Base-by-base conservation (phyloP, 1,139 yeast species). In the Geotrichum candidum region DNA sequence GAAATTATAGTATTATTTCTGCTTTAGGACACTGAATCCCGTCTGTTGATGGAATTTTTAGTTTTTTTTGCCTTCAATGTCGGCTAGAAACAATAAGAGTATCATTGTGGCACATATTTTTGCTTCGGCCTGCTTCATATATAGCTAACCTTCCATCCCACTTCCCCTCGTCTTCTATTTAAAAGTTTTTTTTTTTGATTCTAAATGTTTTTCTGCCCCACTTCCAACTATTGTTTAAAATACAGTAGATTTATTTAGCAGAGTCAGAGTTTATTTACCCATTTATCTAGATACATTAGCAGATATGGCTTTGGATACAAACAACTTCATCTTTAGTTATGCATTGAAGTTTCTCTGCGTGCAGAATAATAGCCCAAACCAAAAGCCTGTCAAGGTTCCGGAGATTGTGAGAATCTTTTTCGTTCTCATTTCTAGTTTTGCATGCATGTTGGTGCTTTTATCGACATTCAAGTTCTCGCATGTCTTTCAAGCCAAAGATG, bases 401-500 rank as follows among this genome's bases (percentile, higher is more conserved):
- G 62, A 62, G 25, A 60, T 63, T 55, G 61, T 63, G 9, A 60
- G 63, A 25, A 53, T 58, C 29, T 54, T 65, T 13, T 69, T 71
- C 62, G 68, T 72, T 15, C 65, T 74, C 7, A 56, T 74, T 1
- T 63, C 68, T 1, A 73, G 86, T 0, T 84, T 85, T 68, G 74
- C 78, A 18, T 87, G 87, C 0, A 76, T 86, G 38, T 74, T 83
- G 1, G 70, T 81, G 1, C 67, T 84, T 3, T 82, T 80, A 69
- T 85, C 83, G 0, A 76, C 85, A 0, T 83, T 83, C 70, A 76
- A 74, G 65, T 80, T 80, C 65, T 72, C 76, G 3, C 75, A 79
- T 0, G 80, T 78, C 1, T 84, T 84, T 68, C 69, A 75, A 9
- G 58, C 66, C 22, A 78, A 78, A 66, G 78, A 77, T 62, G 82